phyloP scores from a whole-genome alignment of 1,139 yeast genomes.

The Suhomyces choctaworum region DNA sequence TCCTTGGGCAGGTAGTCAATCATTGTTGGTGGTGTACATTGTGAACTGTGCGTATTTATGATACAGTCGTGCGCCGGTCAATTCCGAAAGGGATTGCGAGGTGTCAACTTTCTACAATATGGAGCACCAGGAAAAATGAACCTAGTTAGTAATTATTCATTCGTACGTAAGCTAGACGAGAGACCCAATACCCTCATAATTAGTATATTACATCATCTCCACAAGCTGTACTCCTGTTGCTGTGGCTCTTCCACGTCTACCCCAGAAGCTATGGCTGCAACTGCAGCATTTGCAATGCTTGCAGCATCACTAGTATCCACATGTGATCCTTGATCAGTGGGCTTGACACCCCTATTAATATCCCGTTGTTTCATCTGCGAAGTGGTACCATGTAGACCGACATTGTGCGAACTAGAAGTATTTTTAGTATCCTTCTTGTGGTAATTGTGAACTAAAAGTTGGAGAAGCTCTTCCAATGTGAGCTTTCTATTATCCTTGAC shows the following conservation, averaged over 20 bases:
- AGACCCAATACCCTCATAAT: too few species aligned
- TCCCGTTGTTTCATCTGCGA: conserved; percentile 4
- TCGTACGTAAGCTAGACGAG: too few species aligned
- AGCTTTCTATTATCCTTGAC: conserved; percentile 32
- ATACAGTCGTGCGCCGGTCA: conserved; percentile 1
- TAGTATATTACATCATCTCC: too few species aligned
- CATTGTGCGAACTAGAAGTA: conserved; percentile 3
- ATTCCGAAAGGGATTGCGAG: too few species aligned
- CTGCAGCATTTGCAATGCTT: conserved; percentile 39
- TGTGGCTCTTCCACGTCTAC: conserved; percentile 31
- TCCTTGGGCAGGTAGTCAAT: conserved; percentile 28
- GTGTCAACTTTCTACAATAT: too few species aligned
- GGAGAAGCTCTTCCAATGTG: conserved; percentile 25
- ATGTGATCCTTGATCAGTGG: neutral
- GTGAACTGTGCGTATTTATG: neutral
- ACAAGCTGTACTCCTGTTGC: conserved; percentile 38
- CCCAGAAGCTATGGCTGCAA: conserved; percentile 35
- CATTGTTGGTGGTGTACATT: conserved; percentile 18
- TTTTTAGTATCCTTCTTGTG: conserved; percentile 14
- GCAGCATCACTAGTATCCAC: conserved; percentile 26
- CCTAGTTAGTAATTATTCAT: too few species aligned
- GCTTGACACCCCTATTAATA: conserved; percentile 1
- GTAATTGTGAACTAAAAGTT: conserved; percentile 24
- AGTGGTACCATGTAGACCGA: conserved; percentile 5
- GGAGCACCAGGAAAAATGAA: too few species aligned